These are phyloP conservation scores for Emmonsia crescens DNA, from an alignment of 2,329 filamentous ascomycete species.

Conservation along the genomic window DNA sequence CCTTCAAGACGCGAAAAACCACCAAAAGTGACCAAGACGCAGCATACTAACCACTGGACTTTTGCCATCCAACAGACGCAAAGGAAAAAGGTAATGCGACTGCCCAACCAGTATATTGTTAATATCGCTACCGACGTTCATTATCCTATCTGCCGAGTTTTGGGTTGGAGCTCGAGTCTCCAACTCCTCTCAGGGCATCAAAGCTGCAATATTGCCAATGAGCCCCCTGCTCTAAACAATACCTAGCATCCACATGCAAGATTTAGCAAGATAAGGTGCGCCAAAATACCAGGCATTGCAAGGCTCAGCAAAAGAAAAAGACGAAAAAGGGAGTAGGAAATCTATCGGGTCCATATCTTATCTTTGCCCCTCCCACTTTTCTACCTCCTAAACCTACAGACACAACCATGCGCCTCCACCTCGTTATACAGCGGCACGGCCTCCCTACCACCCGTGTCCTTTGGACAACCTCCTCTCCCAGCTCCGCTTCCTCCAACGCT, in stretches of 20 bases:
- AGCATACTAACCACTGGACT: neutral
- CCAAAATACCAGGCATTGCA: neutral
- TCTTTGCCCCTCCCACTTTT: neutral
- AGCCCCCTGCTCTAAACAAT: neutral
- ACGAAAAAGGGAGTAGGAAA: neutral
- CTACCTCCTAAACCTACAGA: neutral
- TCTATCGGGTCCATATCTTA: neutral
- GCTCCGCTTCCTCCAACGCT: slow-evolving; percentile 23
- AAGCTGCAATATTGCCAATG: neutral
- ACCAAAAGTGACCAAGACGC: neutral
- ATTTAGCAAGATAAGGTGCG: neutral
- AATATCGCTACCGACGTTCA: neutral
- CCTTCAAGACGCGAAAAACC: neutral
- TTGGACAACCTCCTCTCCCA: slow-evolving; percentile 50
- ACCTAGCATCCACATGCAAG: neutral
- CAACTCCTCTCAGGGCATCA: neutral
- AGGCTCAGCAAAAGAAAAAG: neutral
- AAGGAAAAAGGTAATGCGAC: neutral
- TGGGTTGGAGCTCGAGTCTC: neutral
- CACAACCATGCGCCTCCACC: slow-evolving; percentile 55
- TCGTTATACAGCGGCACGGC: slow-evolving; percentile 61
- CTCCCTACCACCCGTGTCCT: slow-evolving; percentile 62
- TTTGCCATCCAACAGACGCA: neutral
- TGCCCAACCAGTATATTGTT: neutral
- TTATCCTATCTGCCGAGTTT: neutral